These are phyloP conservation scores for Gossypium davidsonii DNA, from an alignment of 441 rosid species.

Conservation along the genomic window DNA sequence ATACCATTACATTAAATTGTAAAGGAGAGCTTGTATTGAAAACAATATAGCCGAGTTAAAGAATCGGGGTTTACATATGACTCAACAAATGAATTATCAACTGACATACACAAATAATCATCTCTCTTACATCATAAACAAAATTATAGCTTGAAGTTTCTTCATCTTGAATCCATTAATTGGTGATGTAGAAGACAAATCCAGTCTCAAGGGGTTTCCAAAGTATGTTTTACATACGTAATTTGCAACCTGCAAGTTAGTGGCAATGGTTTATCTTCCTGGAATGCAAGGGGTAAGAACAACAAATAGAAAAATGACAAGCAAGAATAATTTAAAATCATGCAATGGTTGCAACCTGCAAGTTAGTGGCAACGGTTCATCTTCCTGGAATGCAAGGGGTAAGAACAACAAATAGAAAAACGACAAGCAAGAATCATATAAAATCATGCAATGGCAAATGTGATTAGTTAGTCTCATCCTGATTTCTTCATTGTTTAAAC, in stretches of 20 bases:
- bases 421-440: background rate
- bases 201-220: background rate
- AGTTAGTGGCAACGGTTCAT: background rate
- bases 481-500: background rate
- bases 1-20: background rate
- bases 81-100: background rate
- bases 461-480: background rate
- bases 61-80: background rate
- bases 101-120: background rate
- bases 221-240: background rate
- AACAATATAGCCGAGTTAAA: background rate
- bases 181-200: background rate
- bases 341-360: constrained; percentile 6
- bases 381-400: background rate
- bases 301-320: background rate
- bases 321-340: background rate
- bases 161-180: background rate
- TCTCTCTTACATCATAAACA: background rate
- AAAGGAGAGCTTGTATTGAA: background rate
- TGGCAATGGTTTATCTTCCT: background rate
- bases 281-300: background rate
- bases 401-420: background rate
- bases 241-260: constrained; percentile 3
- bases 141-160: background rate
- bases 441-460: background rate